Percentiles rank a stretch among this genome's conserved stretches.
Evolutionary conservation across 371 early-diverging fungal genomes (phyloP).

Genomic region (Funneliformis caledonium): DNA sequence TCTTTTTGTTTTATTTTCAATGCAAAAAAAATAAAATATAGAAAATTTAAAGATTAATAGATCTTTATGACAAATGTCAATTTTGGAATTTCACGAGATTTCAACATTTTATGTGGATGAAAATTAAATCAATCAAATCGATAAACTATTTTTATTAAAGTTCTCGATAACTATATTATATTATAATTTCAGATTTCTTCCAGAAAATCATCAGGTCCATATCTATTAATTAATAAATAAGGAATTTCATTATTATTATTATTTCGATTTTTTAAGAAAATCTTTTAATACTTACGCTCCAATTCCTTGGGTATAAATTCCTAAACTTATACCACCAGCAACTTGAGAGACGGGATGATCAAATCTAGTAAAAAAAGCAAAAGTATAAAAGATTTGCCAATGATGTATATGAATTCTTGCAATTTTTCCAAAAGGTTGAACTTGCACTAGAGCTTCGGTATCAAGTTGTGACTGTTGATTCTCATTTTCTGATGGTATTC

Average conservation of each 20-base stretch:
- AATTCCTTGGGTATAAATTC: constrained; percentile 77
- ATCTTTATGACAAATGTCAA: too few species aligned
- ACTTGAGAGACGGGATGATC: constrained; percentile 72
- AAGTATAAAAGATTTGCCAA: constrained; percentile 86
- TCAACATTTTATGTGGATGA: too few species aligned
- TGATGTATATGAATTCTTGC: constrained; percentile 74
- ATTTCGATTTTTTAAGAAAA: neutral
- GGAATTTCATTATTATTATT: neutral
- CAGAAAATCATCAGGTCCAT: constrained; percentile 25
- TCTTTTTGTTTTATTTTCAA: too few species aligned
- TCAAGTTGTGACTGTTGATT: constrained; percentile 22
- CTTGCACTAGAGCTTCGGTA: constrained; percentile 39
- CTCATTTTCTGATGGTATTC: constrained; percentile 14
- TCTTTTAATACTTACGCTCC: constrained; percentile 27
- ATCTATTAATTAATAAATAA: constrained; percentile 2
- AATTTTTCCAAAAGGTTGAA: constrained; percentile 33
- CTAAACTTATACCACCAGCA: constrained; percentile 76
- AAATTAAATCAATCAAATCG: too few species aligned
- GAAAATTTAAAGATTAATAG: too few species aligned
- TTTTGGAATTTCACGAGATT: too few species aligned
- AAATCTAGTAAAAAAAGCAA: constrained; percentile 85
- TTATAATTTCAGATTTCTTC: too few species aligned
- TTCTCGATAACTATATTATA: neutral
- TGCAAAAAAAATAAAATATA: too few species aligned
- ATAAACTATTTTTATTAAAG: too few species aligned